Conservation (phyloP, 2,329 filamentous ascomycete species). For the Pseudocercospora macadamiae region DNA sequence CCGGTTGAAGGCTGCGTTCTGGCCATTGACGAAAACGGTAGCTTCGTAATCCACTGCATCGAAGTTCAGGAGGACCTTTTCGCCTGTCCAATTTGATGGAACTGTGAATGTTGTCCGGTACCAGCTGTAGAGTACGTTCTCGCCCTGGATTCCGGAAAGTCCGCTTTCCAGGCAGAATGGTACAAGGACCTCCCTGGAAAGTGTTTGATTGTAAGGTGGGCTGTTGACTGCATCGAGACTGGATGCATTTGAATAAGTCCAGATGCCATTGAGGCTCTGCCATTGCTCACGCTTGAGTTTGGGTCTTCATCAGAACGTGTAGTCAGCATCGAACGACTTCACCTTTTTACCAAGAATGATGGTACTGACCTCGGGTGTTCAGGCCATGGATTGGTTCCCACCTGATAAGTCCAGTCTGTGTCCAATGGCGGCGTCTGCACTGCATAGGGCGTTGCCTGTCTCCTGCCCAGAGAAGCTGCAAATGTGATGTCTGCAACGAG, state of each 20-base stretch:
- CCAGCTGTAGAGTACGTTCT: conserved; percentile 35
- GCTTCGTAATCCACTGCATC: conserved; percentile 67
- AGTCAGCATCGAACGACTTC: conserved; percentile 59
- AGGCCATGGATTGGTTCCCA: conserved; percentile 57
- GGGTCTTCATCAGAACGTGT: conserved; percentile 60
- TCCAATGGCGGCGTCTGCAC: conserved; percentile 46
- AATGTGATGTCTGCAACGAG: conserved; percentile 2
- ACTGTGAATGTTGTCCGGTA: conserved; percentile 55
- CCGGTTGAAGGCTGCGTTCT: conserved; percentile 56
- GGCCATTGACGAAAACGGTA: conserved; percentile 59
- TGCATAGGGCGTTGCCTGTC: conserved; percentile 37
- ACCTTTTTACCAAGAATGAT: no score
- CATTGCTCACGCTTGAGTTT: conserved; percentile 57
- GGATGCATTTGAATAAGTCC: conserved; percentile 53
- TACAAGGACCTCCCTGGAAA: conserved; percentile 52
- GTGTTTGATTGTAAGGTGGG: conserved; percentile 50
- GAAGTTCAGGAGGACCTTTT: conserved; percentile 58
- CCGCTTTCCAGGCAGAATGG: conserved; percentile 60
- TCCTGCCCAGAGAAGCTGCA: conserved; percentile 3
- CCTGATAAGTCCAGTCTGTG: conserved; percentile 55
- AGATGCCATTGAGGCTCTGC: conserved; percentile 61
- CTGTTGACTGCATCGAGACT: conserved; percentile 42
- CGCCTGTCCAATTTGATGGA: conserved; percentile 50
- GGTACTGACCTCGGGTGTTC: no score
- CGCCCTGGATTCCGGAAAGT: conserved; percentile 49